Base-by-base conservation (phyloP, 768 basidiomycete species). In the Tylopilus sp. region DNA sequence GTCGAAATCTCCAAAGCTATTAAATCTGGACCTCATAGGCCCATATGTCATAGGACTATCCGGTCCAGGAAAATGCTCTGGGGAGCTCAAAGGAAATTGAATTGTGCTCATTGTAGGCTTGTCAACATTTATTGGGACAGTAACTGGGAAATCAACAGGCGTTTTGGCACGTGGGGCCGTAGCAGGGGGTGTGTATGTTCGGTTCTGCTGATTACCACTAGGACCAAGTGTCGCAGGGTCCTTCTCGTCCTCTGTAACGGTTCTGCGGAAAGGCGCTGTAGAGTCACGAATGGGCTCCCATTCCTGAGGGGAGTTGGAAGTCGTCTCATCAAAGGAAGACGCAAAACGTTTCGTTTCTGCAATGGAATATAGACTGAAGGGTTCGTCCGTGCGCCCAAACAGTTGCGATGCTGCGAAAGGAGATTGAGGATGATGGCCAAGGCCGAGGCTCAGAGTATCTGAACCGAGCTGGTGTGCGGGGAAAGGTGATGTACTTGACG, bases 391-490 rank as follows among this genome's bases (percentile, higher is more conserved):
- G 19, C 83, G 81, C 28, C 87, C 81, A 64, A 94, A 92, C 3
- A 95, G 75, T 57, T 93, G 87, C 16, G 89, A 89, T 2, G 92
- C 86, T 19, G 90, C 85, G 60, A 92, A 97, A 2, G 93, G 92
- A 0, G 92, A 94, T 59, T 92, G 87, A 30, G 87, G 81, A 61
- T 87, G 83, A 54, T 71, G 69, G n/a, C 67, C 71, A 5, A 78
- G 62, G 48, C 67, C 70, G 10, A 71, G 67, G 8, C 65, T 58
- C 33, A 71, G 67, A 42, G 70, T 66, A 48, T 78, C 78, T 28
- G 75, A 62, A 22, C 83, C 86, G 21, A 89, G 76, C 59, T 94
- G 91, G 59, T 92, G 87, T 14, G 87, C 84, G 37, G 89, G 84
- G 56, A 90, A 88, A 16, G 85, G 83, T 2, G 83, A 80, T 2